Evolutionary conservation across 2,329 filamentous ascomycete species (phyloP), one percentile per base, ranked within the genome.

Genomic region (Calonectria naviculata): DNA sequence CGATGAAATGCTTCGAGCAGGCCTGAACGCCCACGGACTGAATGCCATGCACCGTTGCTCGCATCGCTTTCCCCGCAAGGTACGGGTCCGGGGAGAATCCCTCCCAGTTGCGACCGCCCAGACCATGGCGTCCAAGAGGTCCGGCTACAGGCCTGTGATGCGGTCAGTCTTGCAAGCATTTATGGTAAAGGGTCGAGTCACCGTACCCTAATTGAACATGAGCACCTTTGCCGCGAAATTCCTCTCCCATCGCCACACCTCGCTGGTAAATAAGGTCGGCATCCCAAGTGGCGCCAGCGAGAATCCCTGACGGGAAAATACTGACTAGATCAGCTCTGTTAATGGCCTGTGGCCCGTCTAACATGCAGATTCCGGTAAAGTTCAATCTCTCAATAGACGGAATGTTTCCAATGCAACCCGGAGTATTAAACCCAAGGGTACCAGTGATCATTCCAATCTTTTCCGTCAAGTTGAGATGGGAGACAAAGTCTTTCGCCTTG

Each of bases 1-100:
- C 75, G 24, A 82, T 74, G 26, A 71, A 80, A 49, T 81, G 80
- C 82, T 92, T 92, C 9, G 89, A 89, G 79, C 89, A 91, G 71
- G 92, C 89, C 82, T 93, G 90, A 42, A 93, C 89, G 77, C 92
- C 92, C 24, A 88, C 87, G 80, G 88, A 87, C 79, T 94, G 93
- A 42, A 94, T 93, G 65, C 93, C 93, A 75, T 88, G 86, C 72
- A 94, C 88, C 0, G 90, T 93, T 80, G 91, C 87, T n/a, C 85
- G 85, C 79, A 91, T 71, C 13, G 56, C 89, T 10, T 87, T 89
- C 72, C 92, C 94, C 54, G 93, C 91, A 65, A 94, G 84, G 42
- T 92, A 91, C 3, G 93, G 93, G 76, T 95, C 93, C 5, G 92
- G 90, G 10, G 90, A 89, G 84, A 86, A 87, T 0, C 85, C 87